These are phyloP conservation scores for Casaregolazyma lundiana DNA, from an alignment of 1,139 yeast genomes.

Conservation along the genomic window DNA sequence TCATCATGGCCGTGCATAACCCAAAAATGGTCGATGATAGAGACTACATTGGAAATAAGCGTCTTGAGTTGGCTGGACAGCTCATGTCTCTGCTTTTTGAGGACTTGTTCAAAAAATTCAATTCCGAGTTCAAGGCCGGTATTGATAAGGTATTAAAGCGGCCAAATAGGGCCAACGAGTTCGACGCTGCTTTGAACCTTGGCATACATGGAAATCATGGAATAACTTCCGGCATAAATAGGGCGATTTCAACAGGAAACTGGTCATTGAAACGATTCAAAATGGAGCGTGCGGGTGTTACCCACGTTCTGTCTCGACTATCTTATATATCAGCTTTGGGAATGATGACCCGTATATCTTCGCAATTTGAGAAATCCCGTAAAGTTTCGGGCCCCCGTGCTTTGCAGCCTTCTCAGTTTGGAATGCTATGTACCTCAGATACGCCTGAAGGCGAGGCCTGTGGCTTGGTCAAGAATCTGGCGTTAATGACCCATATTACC, in stretches of 20 bases:
- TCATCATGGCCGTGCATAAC: conserved; percentile 90
- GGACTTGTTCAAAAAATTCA: conserved; percentile 94
- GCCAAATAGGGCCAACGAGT: conserved; percentile 92
- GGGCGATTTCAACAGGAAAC: conserved; percentile 97
- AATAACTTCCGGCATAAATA: conserved; percentile 87
- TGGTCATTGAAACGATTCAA: conserved; percentile 98
- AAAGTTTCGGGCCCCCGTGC: conserved; percentile 99
- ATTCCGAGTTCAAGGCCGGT: conserved; percentile 87
- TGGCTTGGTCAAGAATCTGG: conserved; percentile 94
- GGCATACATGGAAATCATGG: conserved; percentile 80
- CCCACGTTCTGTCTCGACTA: conserved; percentile 87
- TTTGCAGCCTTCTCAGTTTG: conserved; percentile 96
- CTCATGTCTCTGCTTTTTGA: conserved; percentile 90
- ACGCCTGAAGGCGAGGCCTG: conserved; percentile 99
- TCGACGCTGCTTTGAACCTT: conserved; percentile 85
- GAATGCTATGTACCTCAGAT: conserved; percentile 98
- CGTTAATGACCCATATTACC: conserved; percentile 97
- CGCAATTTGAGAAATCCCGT: conserved; percentile 96
- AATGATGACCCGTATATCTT: conserved; percentile 99
- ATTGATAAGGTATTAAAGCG: conserved; percentile 90
- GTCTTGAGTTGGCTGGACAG: conserved; percentile 96
- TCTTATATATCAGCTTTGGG: conserved; percentile 95
- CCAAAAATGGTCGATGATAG: conserved; percentile 96
- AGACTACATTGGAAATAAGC: conserved; percentile 97
- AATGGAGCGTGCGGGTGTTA: conserved; percentile 99